Conservation (phyloP, 805 yeast genomes). For the Candida xyloterini region DNA sequence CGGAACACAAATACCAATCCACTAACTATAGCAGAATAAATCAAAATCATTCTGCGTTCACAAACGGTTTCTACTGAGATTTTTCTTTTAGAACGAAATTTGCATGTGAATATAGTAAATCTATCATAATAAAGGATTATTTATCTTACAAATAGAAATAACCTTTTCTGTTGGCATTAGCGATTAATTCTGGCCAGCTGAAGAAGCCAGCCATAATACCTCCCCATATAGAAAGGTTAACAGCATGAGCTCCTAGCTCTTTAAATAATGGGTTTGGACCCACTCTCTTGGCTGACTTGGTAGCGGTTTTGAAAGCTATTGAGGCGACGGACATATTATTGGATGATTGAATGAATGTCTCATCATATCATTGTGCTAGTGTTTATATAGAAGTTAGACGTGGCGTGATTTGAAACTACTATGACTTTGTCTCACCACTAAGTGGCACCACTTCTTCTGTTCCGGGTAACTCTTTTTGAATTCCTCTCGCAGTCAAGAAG, state of each 20-base stretch:
- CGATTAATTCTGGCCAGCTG: conserved; percentile 30
- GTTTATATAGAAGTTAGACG: conserved; percentile 3
- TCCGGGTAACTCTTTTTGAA: conserved; percentile 24
- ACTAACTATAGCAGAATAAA: not conserved
- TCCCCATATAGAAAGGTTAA: conserved; percentile 31
- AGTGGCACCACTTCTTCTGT: conserved; percentile 5
- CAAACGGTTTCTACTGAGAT: too few species aligned
- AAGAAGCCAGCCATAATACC: conserved; percentile 24
- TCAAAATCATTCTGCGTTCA: not conserved
- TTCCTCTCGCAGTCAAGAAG: conserved; percentile 50
- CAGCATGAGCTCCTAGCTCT: conserved; percentile 27
- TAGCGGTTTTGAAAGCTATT: conserved; percentile 16
- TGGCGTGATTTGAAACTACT: conserved; percentile 9
- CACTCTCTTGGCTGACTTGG: conserved; percentile 24
- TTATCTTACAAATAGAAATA: conserved; percentile 26
- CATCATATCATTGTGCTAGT: not conserved
- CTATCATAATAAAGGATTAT: too few species aligned
- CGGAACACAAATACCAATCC: not conserved
- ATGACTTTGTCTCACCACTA: conserved; percentile 1
- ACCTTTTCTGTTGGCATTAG: conserved; percentile 24
- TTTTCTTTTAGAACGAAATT: too few species aligned
- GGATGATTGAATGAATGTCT: not conserved
- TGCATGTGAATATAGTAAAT: not conserved
- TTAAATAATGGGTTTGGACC: conserved; percentile 33
- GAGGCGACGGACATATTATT: conserved; percentile 18